These are phyloP conservation scores for Eucalyptus cloeziana DNA, from an alignment of 345 rosid species.

Conservation along the genomic window DNA sequence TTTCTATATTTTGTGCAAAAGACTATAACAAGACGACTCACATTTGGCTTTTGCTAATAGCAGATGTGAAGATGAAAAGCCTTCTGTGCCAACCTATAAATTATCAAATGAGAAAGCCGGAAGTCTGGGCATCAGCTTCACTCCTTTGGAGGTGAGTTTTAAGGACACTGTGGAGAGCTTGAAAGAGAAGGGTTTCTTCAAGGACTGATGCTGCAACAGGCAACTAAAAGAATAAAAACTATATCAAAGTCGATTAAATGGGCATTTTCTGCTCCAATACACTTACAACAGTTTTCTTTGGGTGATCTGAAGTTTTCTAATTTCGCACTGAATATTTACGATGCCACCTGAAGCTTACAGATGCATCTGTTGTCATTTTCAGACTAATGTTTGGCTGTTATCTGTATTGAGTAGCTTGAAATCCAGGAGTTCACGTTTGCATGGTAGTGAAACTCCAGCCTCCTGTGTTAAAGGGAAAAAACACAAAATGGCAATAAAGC, in stretches of 20 bases:
- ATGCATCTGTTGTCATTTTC: background rate
- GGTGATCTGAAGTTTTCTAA: background rate
- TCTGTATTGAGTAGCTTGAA: background rate
- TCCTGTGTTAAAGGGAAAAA: background rate
- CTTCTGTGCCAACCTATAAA: conserved; percentile 11
- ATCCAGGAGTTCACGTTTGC: background rate
- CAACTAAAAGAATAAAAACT: background rate
- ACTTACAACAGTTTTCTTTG: background rate
- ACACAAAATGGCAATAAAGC: background rate
- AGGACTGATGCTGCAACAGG: background rate
- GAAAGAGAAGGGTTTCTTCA: conserved; percentile 29
- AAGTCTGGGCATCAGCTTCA: conserved; percentile 41
- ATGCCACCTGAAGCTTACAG: background rate
- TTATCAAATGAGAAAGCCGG: conserved; percentile 33
- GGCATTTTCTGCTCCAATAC: background rate
- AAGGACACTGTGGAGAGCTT: conserved; percentile 55
- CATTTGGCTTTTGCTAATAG: background rate
- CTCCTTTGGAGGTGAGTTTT: conserved; percentile 36
- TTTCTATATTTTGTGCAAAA: background rate
- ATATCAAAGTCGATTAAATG: background rate
- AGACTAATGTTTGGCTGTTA: background rate
- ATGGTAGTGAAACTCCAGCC: background rate
- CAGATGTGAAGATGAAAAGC: conserved; percentile 24
- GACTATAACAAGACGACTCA: background rate
- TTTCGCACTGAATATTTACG: background rate